Conservation (phyloP, 495 filamentous ascomycete species). For the Lichina pygmaea region DNA sequence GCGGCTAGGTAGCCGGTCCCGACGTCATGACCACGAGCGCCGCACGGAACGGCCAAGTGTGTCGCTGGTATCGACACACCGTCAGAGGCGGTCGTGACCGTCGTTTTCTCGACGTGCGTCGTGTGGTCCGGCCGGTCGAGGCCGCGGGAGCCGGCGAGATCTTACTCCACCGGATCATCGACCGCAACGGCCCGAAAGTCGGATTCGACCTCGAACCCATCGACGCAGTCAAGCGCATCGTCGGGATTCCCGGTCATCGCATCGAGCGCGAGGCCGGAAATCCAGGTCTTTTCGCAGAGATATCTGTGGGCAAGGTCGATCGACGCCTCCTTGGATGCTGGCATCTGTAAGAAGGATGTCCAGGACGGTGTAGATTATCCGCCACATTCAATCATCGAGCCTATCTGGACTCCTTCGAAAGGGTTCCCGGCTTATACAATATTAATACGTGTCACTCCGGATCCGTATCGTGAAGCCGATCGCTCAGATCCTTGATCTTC, state of each 20-base stretch:
- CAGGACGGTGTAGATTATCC: too few relatives aligned
- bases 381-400: too few relatives aligned
- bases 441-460: too few relatives aligned
- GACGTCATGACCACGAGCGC: constrained; percentile 41
- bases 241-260: constrained; percentile 83
- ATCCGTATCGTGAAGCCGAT: too few relatives aligned
- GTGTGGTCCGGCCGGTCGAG: constrained; percentile 71
- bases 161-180: constrained; percentile 71
- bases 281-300: constrained; percentile 72
- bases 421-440: too few relatives aligned
- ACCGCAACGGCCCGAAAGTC: constrained; percentile 83
- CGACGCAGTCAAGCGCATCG: constrained; percentile 50
- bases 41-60: constrained; percentile 49
- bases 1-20: constrained; percentile 53
- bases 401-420: too few relatives aligned
- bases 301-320: constrained; percentile 59
- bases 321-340: constrained; percentile 87
- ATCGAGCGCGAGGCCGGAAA: constrained; percentile 67
- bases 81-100: constrained; percentile 85
- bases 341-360: constrained; percentile 21
- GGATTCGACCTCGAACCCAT: constrained; percentile 91
- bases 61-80: constrained; percentile 95
- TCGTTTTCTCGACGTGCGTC: constrained; percentile 66
- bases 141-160: constrained; percentile 92
- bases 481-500: too few relatives aligned